Conservation (phyloP, 495 filamentous ascomycete genomes). For the Umbilicaria muhlenbergii region DNA sequence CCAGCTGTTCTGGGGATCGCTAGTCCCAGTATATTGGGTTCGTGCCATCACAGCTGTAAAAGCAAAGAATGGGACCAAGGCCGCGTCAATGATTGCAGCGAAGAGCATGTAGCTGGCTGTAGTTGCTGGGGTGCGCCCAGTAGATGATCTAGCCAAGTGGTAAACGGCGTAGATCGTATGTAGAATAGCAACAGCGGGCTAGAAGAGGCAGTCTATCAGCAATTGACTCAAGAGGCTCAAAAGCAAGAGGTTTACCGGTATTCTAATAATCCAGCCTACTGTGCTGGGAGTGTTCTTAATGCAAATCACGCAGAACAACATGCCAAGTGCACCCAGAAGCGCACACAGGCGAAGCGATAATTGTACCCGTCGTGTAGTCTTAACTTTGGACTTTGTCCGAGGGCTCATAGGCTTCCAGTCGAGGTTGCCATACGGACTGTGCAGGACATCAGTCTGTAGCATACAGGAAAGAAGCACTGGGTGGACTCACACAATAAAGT, state of each 20-base stretch:
- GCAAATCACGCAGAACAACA: conserved; percentile 57
- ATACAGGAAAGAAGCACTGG: background rate
- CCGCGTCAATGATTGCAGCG: conserved; percentile 52
- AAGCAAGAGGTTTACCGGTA: conserved; percentile 41
- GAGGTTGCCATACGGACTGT: conserved; percentile 30
- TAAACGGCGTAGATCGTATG: conserved; percentile 62
- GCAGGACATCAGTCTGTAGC: too few relatives aligned
- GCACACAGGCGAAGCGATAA: conserved; percentile 46
- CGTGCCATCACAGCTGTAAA: conserved; percentile 47
- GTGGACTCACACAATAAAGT: conserved; percentile 32
- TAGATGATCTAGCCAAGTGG: conserved; percentile 52
- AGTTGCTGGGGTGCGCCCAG: conserved; percentile 53
- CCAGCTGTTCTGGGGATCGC: conserved; percentile 38
- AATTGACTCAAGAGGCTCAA: background rate
- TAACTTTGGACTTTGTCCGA: conserved; percentile 52
- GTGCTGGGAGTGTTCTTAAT: conserved; percentile 45
- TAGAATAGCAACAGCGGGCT: conserved; percentile 57
- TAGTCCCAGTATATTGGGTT: conserved; percentile 30
- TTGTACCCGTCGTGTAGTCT: conserved; percentile 46
- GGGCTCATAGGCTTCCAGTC: conserved; percentile 50
- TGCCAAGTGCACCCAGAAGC: conserved; percentile 50
- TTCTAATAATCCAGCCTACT: conserved; percentile 59
- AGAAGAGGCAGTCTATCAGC: conserved; percentile 2
- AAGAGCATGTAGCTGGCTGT: conserved; percentile 78
- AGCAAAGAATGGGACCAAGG: conserved; percentile 60